Evolutionary conservation across 768 basidiomycete genomes (phyloP).

Genomic region (Scleroderma bovista): DNA sequence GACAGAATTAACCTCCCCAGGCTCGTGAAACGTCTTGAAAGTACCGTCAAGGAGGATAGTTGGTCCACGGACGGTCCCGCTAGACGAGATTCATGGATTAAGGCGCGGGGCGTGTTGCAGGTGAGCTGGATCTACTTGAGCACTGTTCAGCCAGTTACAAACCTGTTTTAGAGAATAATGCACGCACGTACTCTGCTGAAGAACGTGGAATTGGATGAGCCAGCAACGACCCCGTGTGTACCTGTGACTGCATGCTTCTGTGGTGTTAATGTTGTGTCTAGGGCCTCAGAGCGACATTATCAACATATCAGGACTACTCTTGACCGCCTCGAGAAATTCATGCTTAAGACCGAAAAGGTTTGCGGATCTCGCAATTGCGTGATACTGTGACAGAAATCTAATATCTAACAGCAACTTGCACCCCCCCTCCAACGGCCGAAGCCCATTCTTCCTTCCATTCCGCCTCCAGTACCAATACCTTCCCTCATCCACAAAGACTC

Average conservation of each 20-base stretch:
- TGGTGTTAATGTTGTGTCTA: conserved; percentile 16
- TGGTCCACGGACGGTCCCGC: conserved; percentile 26
- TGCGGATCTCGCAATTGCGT: background rate
- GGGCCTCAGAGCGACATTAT: conserved; percentile 39
- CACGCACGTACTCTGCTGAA: conserved; percentile 52
- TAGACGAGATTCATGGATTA: conserved; percentile 43
- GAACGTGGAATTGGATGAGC: conserved; percentile 50
- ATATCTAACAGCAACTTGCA: conserved; percentile 33
- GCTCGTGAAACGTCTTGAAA: conserved; percentile 57
- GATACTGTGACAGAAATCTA: background rate
- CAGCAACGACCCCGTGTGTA: conserved; percentile 40
- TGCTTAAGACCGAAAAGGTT: conserved; percentile 52
- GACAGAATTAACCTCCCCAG: conserved; percentile 66
- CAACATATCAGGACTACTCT: conserved; percentile 45
- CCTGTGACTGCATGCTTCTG: background rate
- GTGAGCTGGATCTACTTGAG: conserved; percentile 28
- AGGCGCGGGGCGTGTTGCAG: conserved; percentile 51
- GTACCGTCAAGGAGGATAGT: conserved; percentile 35
- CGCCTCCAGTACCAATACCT: conserved; percentile 31
- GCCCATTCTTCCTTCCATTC: conserved; percentile 50
- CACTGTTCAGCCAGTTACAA: background rate
- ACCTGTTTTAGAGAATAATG: conserved; percentile 38
- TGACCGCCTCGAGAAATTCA: conserved; percentile 48
- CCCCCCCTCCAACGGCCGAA: conserved; percentile 37
- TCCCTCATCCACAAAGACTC: background rate